Base-by-base conservation (phyloP, 1,284 basidiomycete species). In the Ceratobasidium sp. region DNA sequence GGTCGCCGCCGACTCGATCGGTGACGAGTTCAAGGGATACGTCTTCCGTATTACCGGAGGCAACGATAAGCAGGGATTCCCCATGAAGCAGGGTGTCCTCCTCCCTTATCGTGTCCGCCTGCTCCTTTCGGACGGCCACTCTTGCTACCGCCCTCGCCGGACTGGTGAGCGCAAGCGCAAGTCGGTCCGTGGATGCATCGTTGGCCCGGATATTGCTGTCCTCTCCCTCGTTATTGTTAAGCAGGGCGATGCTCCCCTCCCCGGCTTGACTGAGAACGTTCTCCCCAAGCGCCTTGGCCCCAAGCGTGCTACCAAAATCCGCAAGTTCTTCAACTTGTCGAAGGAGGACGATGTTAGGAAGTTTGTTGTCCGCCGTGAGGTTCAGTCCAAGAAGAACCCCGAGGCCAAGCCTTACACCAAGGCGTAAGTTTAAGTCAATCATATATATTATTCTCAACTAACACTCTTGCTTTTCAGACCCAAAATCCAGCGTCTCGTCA, bases 51-150 rank as follows among this genome's bases (percentile, higher is more conserved):
- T 99, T 84, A 95, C 94, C 55, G 96, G 96, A 77, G 94, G 94
- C 73, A 96, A 96, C 84, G 94, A 96, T 87, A 95, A 93, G 83
- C 92, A 93, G 80, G 92, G 93, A 81, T 97, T 97, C 88, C 94
- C 95, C 68, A 98, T 98, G 95, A 98, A 98, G 85, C 96, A 98
- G 84, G 96, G 96, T 86, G 93, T 98, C 77, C 91, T 99, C 74
- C 86, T 96, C 76, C 93, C 94, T 74, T 81, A 94, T 84, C 95
- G 96, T 87, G 94, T 96, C 77, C 87, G 89, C 73, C 92, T 99
- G 74, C 92, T 98, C 77, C 93, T 99, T 79, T 80, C 92, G 75
- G 93, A 95, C 80, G 95, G 95, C 73, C 94, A 98, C 88, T 97
- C 95, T 42, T 98, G 96, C 88, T 98, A 94, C 88, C 94, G 96